Evolutionary conservation across 2,329 filamentous ascomycete genomes (phyloP), one percentile per base, ranked within the genome.

Genomic region (Periconia sp.): DNA sequence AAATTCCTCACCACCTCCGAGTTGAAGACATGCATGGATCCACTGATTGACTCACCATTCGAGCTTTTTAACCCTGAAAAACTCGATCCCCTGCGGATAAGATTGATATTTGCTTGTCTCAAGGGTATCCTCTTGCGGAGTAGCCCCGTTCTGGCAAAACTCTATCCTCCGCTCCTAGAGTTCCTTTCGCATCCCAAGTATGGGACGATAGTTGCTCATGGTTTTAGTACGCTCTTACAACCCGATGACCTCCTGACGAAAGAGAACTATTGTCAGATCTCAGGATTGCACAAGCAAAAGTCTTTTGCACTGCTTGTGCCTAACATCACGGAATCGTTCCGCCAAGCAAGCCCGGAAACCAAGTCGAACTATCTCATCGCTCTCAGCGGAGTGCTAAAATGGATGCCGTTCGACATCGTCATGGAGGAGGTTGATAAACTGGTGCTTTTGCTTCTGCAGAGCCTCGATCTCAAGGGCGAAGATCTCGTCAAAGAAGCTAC

Each of bases 331-430:
- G 70, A 76, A 23, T 74, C 77, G 3, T 84, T 86, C 64, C 79
- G 77, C 52, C 70, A 70, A 17, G 76, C 79, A 8, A 69, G 72
- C 30, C 53, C 63, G 52, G 59, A 72, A 13, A 70, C 76, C 18
- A 88, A 87, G 69, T 77, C 80, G 45, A 84, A 85, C 56, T 85
- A 86, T 61, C 79, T 89, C 20, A 79, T 86, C 33, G 85, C 86
- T 5, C 76, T 89, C 2, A 82, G 84, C 3, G 85, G 85, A 1
- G 79, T 88, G 14, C 75, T 89, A 41, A 77, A 79, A 47, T 82
- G 82, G 65, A 79, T 87, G 42, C 81, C 85, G 0, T 83, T 85
- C 33, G 73, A 79, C 5, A 78, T 89, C 42, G 79, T 88, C 13
- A 78, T 85, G 62, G 79, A 83, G 14, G 82, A 85, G 61, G 76